phyloP scores from a whole-genome alignment of 352 stramenopile species.

The Peronospora farinosa region DNA sequence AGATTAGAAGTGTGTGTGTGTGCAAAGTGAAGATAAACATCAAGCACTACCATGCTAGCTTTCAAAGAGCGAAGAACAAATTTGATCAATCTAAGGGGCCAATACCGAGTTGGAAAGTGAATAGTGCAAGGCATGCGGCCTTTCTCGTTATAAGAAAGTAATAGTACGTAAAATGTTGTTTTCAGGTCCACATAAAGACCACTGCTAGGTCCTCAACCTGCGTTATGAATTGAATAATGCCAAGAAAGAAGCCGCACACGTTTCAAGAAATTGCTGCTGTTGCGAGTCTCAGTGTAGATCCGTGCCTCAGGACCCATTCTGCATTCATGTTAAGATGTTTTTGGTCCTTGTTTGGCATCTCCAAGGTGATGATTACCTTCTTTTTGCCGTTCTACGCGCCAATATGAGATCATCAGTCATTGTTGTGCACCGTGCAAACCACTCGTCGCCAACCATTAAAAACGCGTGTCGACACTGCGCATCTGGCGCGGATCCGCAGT shows the following conservation, averaged over 20 bases:
- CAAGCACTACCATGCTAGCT: constrained; percentile 11
- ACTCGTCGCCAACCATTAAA: too few relatives aligned
- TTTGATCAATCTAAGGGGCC: not conserved
- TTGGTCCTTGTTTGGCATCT: not conserved
- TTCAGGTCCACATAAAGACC: not conserved
- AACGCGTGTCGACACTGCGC: not conserved
- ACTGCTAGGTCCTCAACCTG: not conserved
- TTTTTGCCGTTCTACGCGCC: not conserved
- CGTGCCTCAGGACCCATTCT: too few relatives aligned
- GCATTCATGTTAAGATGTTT: not conserved
- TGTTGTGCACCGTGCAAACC: too few relatives aligned
- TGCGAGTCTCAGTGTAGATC: not conserved
- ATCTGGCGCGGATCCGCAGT: not conserved
- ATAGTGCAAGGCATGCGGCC: not conserved
- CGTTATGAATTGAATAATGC: too few relatives aligned
- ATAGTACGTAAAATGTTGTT: too few relatives aligned
- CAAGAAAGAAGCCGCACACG: not conserved
- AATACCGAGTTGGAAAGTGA: constrained; percentile 21
- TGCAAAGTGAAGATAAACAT: not conserved
- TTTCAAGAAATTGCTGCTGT: too few relatives aligned
- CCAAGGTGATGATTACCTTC: too few relatives aligned
- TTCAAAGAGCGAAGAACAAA: constrained; percentile 1
- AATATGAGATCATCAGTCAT: not conserved
- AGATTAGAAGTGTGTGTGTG: constrained; percentile 5
- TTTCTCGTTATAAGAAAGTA: constrained; percentile 20